A percentile compares a stretch with the other conserved stretches of the same genome.
phyloP scores from a whole-genome alignment of 2,329 filamentous ascomycete species.

The Monosporascus sp. region DNA sequence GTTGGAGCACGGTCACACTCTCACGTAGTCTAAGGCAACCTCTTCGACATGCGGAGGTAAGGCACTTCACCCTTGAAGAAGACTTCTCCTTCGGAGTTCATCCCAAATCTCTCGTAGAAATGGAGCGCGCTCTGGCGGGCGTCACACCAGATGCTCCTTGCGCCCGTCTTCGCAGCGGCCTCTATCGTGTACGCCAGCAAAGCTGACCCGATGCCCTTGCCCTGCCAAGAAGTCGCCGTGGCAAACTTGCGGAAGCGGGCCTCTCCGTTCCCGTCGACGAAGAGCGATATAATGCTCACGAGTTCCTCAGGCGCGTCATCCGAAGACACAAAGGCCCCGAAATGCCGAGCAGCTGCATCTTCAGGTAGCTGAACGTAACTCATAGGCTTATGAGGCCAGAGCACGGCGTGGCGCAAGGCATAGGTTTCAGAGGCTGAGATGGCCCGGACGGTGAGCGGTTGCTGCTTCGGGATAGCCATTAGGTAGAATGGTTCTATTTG shows the following conservation, averaged over 20 bases:
- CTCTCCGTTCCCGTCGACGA: conserved; percentile 10
- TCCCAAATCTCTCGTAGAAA: conserved; percentile 19
- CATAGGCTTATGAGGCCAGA: conserved; percentile 18
- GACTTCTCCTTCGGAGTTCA: conserved; percentile 14
- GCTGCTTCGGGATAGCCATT: too few relatives aligned
- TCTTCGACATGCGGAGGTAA: conserved; percentile 15
- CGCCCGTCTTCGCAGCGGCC: conserved; percentile 12
- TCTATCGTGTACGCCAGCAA: conserved; percentile 15
- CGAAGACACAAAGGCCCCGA: conserved; percentile 13
- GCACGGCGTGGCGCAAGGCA: conserved; percentile 16
- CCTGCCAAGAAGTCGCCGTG: conserved; percentile 16
- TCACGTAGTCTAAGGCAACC: conserved; percentile 1
- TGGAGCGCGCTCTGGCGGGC: conserved; percentile 16
- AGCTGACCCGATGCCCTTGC: conserved; percentile 15
- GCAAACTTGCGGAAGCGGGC: conserved; percentile 22
- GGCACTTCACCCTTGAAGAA: conserved; percentile 19
- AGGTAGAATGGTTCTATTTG: too few relatives aligned
- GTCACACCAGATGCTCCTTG: conserved; percentile 19
- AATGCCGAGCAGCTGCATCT: conserved; percentile 16
- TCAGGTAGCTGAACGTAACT: conserved; percentile 18
- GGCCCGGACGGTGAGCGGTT: conserved; percentile 6
- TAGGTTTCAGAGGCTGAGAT: conserved; percentile 15
- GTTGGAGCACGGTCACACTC: too few relatives aligned
- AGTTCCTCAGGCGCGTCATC: conserved; percentile 1
- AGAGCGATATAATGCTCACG: conserved; percentile 20